Conservation (phyloP, 2,329 filamentous ascomycete species). For the Periconia digitata region DNA sequence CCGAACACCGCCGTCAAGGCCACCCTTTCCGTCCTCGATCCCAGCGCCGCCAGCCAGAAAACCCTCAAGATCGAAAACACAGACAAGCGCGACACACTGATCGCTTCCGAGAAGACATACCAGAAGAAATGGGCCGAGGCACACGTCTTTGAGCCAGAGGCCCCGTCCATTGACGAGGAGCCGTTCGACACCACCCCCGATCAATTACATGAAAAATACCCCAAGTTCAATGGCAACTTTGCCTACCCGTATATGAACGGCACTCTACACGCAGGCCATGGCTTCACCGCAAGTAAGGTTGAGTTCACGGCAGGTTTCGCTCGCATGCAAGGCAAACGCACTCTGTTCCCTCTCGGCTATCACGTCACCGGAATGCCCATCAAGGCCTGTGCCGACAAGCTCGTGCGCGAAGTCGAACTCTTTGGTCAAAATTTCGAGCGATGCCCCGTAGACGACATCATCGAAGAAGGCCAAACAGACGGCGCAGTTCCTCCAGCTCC, state of each 20-base stretch:
- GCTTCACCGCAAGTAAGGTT: slow-evolving; percentile 88
- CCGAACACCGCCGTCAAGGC: slow-evolving; percentile 51
- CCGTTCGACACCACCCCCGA: slow-evolving; percentile 71
- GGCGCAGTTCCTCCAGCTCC: slow-evolving; percentile 58
- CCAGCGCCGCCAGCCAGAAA: slow-evolving; percentile 57
- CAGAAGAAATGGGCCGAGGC: slow-evolving; percentile 80
- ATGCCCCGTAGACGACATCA: slow-evolving; percentile 53
- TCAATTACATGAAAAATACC: slow-evolving; percentile 76
- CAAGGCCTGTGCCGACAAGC: slow-evolving; percentile 95
- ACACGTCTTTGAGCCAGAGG: slow-evolving; percentile 81
- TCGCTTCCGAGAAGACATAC: slow-evolving; percentile 87
- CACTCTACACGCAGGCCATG: slow-evolving; percentile 81
- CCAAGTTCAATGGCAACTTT: slow-evolving; percentile 88
- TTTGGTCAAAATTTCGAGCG: slow-evolving; percentile 86
- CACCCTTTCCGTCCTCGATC: slow-evolving; percentile 58
- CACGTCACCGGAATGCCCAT: slow-evolving; percentile 95
- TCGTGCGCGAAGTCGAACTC: slow-evolving; percentile 82
- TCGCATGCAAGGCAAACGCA: slow-evolving; percentile 85
- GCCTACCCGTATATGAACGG: slow-evolving; percentile 58
- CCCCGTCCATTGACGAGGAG: slow-evolving; percentile 76
- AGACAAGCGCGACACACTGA: slow-evolving; percentile 81
- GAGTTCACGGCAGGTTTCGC: slow-evolving; percentile 88
- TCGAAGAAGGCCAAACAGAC: slow-evolving; percentile 50
- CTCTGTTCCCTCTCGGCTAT: slow-evolving; percentile 89
- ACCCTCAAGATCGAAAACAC: slow-evolving; percentile 73